Percentiles rank a stretch among this genome's conserved stretches.
Evolutionary conservation across 2,329 filamentous ascomycete genomes (phyloP).

Genomic region (Uncinocarpus reesii): DNA sequence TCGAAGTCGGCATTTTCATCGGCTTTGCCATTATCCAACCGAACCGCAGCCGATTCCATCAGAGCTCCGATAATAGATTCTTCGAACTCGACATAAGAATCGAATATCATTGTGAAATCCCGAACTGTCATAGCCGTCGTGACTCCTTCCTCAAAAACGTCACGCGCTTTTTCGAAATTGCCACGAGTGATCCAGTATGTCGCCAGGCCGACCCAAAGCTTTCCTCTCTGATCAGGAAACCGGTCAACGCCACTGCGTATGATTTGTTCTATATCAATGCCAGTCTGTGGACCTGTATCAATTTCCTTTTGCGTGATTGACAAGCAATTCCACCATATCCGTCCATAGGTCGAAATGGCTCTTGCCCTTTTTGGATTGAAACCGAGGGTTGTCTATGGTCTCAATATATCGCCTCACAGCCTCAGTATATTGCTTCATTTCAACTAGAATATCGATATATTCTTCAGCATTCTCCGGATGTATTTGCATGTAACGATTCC

Average conservation of each 20-base stretch:
- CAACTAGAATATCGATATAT: conserved; percentile 78
- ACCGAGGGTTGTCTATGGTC: conserved; percentile 79
- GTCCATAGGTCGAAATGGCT: conserved; percentile 95
- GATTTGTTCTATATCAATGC: conserved; percentile 84
- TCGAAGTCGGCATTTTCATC: conserved; percentile 86
- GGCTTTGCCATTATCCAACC: conserved; percentile 65
- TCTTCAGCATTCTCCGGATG: conserved; percentile 93
- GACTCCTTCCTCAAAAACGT: conserved; percentile 91
- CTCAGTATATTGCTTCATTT: conserved; percentile 77
- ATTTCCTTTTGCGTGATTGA: conserved; percentile 82
- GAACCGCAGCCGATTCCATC: conserved; percentile 74
- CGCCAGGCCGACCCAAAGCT: conserved; percentile 86
- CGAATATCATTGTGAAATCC: conserved; percentile 93
- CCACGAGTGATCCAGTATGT: conserved; percentile 94
- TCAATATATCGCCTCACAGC: conserved; percentile 85
- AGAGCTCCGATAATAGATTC: conserved; percentile 86
- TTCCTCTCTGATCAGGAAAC: conserved; percentile 88
- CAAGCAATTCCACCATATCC: conserved; percentile 90
- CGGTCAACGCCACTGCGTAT: conserved; percentile 82
- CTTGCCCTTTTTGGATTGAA: conserved; percentile 86
- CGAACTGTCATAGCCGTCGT: conserved; percentile 98
- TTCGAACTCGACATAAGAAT: conserved; percentile 93
- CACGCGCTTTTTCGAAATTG: conserved; percentile 82
- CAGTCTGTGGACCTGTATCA: conserved; percentile 65
- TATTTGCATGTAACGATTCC: conserved; percentile 92